Percentiles rank a stretch among this genome's conserved stretches.
Conservation (phyloP, 225 moss, liverwort and hornwort species). For the Polytrichum formosum region DNA sequence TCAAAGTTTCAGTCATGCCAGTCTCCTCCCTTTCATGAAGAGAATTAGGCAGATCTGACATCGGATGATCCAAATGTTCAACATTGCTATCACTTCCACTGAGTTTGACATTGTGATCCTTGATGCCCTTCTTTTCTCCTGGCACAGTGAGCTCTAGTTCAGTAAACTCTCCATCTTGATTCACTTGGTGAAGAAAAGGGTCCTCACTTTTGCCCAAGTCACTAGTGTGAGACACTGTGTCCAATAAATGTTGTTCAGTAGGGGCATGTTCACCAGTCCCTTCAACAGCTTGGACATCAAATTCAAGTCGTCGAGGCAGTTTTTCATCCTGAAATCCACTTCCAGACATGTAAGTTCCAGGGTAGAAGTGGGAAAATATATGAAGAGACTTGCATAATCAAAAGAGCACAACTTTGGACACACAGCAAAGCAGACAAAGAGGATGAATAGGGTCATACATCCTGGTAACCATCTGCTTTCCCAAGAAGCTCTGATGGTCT, state of each 20-base stretch:
- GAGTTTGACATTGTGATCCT: conserved; percentile 17
- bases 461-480: conserved; percentile 22
- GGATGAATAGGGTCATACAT: conserved; percentile 19
- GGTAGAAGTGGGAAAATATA: conserved; percentile 9
- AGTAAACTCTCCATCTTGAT: conserved; percentile 47
- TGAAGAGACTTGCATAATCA: background rate
- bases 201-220: conserved; percentile 18
- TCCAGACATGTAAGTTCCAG: conserved; percentile 6
- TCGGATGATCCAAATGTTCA: conserved; percentile 14
- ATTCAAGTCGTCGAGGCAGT: conserved; percentile 43
- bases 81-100: conserved; percentile 17
- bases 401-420: background rate
- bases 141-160: conserved; percentile 50
- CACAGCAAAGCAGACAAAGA: background rate
- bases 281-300: conserved; percentile 32
- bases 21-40: conserved; percentile 21
- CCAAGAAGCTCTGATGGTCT: conserved; percentile 19
- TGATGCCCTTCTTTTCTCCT: conserved; percentile 17
- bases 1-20: conserved; percentile 13
- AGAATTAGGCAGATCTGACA: conserved; percentile 16
- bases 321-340: conserved; percentile 33
- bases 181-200: conserved; percentile 24
- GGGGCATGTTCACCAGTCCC: conserved; percentile 41
- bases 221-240: conserved; percentile 13
- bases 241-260: conserved; percentile 16